These are phyloP conservation scores for Henckelia pumila DNA, from an alignment of 257 asterid species.

Conservation along the genomic window DNA sequence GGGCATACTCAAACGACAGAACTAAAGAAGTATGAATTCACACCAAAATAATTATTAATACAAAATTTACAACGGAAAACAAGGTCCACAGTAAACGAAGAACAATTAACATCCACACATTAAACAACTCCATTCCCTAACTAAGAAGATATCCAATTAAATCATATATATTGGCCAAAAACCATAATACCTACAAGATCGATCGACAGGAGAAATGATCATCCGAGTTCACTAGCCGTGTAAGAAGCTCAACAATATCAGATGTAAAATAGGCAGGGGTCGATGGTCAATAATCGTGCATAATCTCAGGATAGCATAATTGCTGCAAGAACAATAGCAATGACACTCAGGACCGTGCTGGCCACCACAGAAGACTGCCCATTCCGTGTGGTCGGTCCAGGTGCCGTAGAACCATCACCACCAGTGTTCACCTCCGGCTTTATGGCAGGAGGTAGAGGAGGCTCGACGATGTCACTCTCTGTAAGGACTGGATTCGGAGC, in stretches of 20 bases:
- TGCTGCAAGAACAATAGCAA: constrained; percentile 47
- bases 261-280: constrained; percentile 20
- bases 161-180: not conserved
- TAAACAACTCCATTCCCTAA: not conserved
- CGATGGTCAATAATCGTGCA: constrained; percentile 4
- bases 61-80: not conserved
- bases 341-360: constrained; percentile 35
- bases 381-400: constrained; percentile 40
- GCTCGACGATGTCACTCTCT: constrained; percentile 49
- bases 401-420: constrained; percentile 36
- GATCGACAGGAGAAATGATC: not conserved
- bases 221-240: not conserved
- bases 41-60: not conserved
- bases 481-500: constrained; percentile 70
- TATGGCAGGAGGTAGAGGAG: constrained; percentile 70
- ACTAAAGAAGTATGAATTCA: not conserved
- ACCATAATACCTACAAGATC: not conserved
- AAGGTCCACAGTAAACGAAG: not conserved
- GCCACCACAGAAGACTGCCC: constrained; percentile 52
- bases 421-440: constrained; percentile 15
- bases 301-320: constrained; percentile 30
- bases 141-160: not conserved
- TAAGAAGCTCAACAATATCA: not conserved
- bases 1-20: not conserved
- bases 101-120: not conserved